phyloP scores from a whole-genome alignment of 495 filamentous ascomycete genomes.

The Penicillium daleae region DNA sequence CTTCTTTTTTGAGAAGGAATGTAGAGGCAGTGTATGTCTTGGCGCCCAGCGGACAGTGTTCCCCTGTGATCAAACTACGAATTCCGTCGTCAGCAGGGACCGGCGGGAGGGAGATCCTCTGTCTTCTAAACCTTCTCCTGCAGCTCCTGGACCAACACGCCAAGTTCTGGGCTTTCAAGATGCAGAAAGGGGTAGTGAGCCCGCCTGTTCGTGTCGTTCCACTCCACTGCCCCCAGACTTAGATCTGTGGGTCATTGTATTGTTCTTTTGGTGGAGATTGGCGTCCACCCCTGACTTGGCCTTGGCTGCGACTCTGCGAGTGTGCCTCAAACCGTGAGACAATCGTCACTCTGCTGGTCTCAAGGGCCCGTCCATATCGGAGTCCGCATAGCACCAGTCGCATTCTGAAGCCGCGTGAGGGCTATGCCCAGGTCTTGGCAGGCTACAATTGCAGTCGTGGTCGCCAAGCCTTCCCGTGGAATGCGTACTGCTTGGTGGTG shows the following conservation, averaged over 20 bases:
- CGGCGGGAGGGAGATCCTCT: background rate
- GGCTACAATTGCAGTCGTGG: conserved; percentile 17
- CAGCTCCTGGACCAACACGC: too few species aligned
- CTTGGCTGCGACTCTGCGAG: conserved; percentile 7
- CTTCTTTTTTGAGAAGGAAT: conserved; percentile 13
- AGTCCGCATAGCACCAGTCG: conserved; percentile 22
- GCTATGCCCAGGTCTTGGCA: conserved; percentile 28
- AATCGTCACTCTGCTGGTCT: background rate
- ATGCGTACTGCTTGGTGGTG: background rate
- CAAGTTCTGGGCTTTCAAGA: background rate
- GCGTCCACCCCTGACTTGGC: conserved; percentile 11
- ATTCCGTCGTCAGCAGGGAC: background rate
- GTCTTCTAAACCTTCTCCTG: conserved; percentile 5
- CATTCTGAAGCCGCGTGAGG: conserved; percentile 29
- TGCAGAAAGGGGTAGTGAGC: background rate
- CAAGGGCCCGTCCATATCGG: conserved; percentile 3
- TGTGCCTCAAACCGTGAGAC: background rate
- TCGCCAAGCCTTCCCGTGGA: conserved; percentile 29
- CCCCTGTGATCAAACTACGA: background rate
- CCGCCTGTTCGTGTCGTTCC: background rate
- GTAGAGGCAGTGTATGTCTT: conserved; percentile 9
- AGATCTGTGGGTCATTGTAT: background rate
- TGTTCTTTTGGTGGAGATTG: background rate
- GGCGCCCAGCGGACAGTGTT: conserved; percentile 10
- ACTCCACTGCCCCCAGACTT: conserved; percentile 4